These are phyloP conservation scores for Ogataea minuta DNA, from an alignment of 805 yeast species.

Conservation along the genomic window DNA sequence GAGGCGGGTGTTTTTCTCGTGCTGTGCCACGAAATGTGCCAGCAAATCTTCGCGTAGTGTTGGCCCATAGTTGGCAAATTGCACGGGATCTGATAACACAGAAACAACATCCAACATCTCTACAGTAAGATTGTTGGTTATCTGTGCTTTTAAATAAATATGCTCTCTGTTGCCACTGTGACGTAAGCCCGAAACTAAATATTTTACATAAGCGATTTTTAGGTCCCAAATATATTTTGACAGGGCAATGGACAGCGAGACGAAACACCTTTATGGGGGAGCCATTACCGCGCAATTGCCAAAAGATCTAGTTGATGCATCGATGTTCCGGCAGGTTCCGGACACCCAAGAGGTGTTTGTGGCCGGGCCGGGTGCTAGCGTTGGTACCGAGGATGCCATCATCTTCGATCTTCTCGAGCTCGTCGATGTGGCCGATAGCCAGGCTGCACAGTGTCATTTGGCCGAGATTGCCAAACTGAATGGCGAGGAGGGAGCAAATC, in stretches of 20 bases:
- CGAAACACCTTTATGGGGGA: slow-evolving; percentile 71
- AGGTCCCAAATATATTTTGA: neutral
- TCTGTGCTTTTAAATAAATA: neutral
- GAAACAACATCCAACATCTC: slow-evolving; percentile 18
- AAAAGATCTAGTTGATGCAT: slow-evolving; percentile 65
- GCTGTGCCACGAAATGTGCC: slow-evolving; percentile 10
- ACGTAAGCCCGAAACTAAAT: slow-evolving; percentile 5
- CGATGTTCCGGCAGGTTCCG: slow-evolving; percentile 77
- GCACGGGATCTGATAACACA: slow-evolving; percentile 23
- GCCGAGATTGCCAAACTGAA: slow-evolving; percentile 51
- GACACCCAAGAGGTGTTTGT: slow-evolving; percentile 93
- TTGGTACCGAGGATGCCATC: slow-evolving; percentile 49
- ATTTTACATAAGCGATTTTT: too few species aligned
- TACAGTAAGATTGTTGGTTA: neutral
- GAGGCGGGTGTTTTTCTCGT: slow-evolving; percentile 19
- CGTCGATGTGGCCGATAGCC: slow-evolving; percentile 37
- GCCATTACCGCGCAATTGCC: slow-evolving; percentile 67
- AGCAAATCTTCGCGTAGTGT: slow-evolving; percentile 21
- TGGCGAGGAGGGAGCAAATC: slow-evolving; percentile 22
- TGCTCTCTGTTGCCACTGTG: neutral
- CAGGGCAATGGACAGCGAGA: slow-evolving; percentile 14
- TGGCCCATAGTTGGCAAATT: slow-evolving; percentile 23
- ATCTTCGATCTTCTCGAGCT: slow-evolving; percentile 65
- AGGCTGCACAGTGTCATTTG: slow-evolving; percentile 49
- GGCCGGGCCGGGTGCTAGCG: slow-evolving; percentile 21